Evolutionary conservation across 768 basidiomycete genomes (phyloP).

Genomic region (Porpolomopsis calyptriformis): DNA sequence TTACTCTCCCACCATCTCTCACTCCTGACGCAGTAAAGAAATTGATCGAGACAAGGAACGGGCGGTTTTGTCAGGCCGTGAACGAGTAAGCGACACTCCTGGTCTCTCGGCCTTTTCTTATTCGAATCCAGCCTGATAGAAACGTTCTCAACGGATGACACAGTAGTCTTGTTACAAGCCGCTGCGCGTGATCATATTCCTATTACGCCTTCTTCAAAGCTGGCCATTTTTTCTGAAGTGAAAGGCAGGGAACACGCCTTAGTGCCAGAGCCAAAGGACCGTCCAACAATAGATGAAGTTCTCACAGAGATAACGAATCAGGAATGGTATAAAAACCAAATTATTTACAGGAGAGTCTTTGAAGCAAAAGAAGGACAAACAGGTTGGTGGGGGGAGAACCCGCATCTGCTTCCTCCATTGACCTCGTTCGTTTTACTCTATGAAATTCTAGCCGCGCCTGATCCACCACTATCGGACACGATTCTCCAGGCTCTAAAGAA

Average conservation of each 20-base stretch:
- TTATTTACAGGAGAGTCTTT: slow-evolving; percentile 45
- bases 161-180: slow-evolving; percentile 49
- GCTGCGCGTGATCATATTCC: slow-evolving; percentile 68
- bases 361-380: slow-evolving; percentile 40
- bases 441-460: slow-evolving; percentile 30
- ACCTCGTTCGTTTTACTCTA: neutral
- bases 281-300: slow-evolving; percentile 48
- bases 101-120: neutral
- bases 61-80: slow-evolving; percentile 51
- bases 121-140: slow-evolving; percentile 39
- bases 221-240: slow-evolving; percentile 4
- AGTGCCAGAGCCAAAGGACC: slow-evolving; percentile 34
- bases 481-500: slow-evolving; percentile 45
- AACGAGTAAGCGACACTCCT: slow-evolving; percentile 41
- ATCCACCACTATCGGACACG: slow-evolving; percentile 45
- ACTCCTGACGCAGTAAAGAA: slow-evolving; percentile 53
- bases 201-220: slow-evolving; percentile 35
- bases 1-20: slow-evolving; percentile 28
- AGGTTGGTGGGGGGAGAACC: slow-evolving; percentile 28
- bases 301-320: slow-evolving; percentile 47
- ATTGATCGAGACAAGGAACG: slow-evolving; percentile 61
- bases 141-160: slow-evolving; percentile 47
- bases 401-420: neutral
- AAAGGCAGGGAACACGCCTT: slow-evolving; percentile 13
- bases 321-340: slow-evolving; percentile 63